These are phyloP conservation scores for Cryphonectria parasitica DNA, from an alignment of 2,329 filamentous ascomycete genomes.

Conservation along the genomic window DNA sequence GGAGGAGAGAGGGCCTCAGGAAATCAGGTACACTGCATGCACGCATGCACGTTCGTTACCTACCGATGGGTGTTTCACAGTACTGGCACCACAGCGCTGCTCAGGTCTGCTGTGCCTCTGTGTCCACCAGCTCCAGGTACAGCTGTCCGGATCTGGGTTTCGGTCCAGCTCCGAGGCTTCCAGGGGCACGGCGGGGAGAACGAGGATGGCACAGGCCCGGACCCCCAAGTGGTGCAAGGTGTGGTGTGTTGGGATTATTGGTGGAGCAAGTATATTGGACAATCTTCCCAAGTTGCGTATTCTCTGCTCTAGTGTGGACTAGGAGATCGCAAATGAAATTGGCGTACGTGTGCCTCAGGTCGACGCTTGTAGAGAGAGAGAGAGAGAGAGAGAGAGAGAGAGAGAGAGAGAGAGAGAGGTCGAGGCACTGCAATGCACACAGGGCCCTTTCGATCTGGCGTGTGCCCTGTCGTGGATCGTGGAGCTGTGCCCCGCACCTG, in stretches of 20 bases:
- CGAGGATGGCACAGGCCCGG: constrained; percentile 10
- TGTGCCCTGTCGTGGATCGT: neutral
- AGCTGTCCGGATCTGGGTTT: neutral
- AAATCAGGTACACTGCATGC: constrained; percentile 9
- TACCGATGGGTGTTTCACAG: neutral
- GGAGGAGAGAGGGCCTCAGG: constrained; percentile 1
- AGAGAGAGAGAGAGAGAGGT: neutral
- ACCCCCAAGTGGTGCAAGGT: neutral
- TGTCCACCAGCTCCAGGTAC: neutral
- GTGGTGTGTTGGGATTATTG: constrained; percentile 4
- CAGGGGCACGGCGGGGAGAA: neutral
- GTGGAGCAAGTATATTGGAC: constrained; percentile 5
- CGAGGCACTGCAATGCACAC: neutral
- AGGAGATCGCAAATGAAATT: neutral
- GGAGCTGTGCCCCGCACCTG: neutral
- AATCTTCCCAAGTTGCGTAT: neutral
- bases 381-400: neutral
- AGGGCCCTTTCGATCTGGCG: neutral
- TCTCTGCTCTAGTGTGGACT: neutral
- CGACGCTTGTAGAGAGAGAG: neutral
- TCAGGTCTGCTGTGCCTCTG: neutral
- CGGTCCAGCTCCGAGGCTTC: constrained; percentile 13
- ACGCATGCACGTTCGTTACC: neutral
- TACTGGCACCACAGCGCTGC: neutral
- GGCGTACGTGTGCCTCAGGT: neutral